Evolutionary conservation across 306 rosid genomes (phyloP).

Genomic region (Crataegus laevigata): DNA sequence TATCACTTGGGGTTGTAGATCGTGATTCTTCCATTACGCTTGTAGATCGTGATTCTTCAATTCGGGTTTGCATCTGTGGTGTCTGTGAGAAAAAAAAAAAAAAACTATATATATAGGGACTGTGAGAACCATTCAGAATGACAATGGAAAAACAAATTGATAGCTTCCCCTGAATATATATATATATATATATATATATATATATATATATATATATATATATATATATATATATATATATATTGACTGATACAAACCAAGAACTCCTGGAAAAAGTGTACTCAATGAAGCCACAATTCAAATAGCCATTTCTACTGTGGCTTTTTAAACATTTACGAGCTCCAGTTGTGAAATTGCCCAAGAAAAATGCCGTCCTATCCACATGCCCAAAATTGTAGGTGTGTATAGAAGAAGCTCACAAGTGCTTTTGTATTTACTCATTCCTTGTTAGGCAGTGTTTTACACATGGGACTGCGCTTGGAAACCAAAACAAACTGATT

Average conservation of each 20-base stretch:
- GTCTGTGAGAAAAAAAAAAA: too few relatives aligned
- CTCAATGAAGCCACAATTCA: background rate
- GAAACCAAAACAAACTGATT: background rate
- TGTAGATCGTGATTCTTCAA: too few relatives aligned
- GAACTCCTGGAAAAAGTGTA: background rate
- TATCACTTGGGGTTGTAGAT: too few relatives aligned
- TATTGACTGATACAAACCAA: background rate
- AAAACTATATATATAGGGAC: background rate
- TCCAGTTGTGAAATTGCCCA: background rate
- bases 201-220: too few relatives aligned
- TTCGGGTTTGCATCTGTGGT: too few relatives aligned
- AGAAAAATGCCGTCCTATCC: background rate
- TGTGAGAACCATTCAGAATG: background rate
- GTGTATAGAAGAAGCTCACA: background rate
- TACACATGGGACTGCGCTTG: background rate
- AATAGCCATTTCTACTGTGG: background rate
- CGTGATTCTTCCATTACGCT: too few relatives aligned
- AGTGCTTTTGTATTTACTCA: background rate
- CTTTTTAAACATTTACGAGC: background rate
- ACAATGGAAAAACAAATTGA: background rate
- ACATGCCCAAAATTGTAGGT: background rate
- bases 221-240: too few relatives aligned
- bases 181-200: too few relatives aligned
- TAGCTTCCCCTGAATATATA: too few relatives aligned
- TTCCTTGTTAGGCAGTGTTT: background rate